Conservation (phyloP, 148 eudicot species). For the Heliamphora exappendiculata region DNA sequence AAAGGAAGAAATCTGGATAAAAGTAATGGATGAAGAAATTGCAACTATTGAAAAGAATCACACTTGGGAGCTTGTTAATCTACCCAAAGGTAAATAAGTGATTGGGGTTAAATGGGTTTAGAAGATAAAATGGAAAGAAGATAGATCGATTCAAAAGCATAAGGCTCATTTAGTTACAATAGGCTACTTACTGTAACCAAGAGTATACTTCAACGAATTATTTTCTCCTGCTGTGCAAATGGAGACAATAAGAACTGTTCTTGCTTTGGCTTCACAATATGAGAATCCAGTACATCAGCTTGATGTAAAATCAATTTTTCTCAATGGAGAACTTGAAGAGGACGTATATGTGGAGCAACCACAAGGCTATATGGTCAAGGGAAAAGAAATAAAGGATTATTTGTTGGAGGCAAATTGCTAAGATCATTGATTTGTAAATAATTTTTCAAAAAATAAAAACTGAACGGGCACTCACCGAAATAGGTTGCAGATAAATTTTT, state of each 20-base stretch:
- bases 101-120: not conserved
- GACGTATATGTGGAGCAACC: not conserved
- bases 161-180: not conserved
- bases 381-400: too few relatives aligned
- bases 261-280: not conserved
- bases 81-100: not conserved
- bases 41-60: not conserved
- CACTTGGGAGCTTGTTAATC: not conserved
- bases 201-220: not conserved
- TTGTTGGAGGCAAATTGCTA: too few relatives aligned
- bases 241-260: not conserved
- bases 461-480: too few relatives aligned
- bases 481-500: too few relatives aligned
- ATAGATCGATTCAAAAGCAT: not conserved
- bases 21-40: not conserved
- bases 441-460: too few relatives aligned
- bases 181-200: not conserved
- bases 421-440: too few relatives aligned
- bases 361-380: not conserved
- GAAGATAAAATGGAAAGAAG: not conserved
- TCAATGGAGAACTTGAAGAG: not conserved
- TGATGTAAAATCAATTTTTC: not conserved
- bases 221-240: not conserved
- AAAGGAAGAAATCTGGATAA: not conserved
- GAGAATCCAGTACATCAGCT: not conserved